Conservation (phyloP, 805 yeast species). For the Kuraishia piskuri region DNA sequence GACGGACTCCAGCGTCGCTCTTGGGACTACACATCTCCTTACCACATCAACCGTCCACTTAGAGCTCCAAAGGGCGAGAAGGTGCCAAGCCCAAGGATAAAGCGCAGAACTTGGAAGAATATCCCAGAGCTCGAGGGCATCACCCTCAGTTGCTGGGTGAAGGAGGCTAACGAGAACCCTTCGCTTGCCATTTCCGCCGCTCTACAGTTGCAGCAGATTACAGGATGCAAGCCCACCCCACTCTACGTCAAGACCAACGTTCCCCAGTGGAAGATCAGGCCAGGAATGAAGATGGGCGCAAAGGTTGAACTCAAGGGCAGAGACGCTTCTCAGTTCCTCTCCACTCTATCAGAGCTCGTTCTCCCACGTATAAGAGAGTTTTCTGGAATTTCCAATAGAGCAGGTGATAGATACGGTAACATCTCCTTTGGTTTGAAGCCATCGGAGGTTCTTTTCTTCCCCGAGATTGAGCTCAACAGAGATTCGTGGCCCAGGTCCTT, state of each 20-base stretch:
- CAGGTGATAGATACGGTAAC: conserved; percentile 85
- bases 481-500: conserved; percentile 84
- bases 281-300: conserved; percentile 89
- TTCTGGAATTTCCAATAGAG: conserved; percentile 60
- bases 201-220: conserved; percentile 82
- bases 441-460: conserved; percentile 75
- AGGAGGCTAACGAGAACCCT: conserved; percentile 59
- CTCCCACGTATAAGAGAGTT: conserved; percentile 89
- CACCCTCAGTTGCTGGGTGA: conserved; percentile 67
- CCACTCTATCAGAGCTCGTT: conserved; percentile 85
- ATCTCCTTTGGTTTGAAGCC: conserved; percentile 76
- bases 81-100: conserved; percentile 66
- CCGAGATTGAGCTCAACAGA: conserved; percentile 86
- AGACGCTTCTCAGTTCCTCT: conserved; percentile 76
- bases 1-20: conserved; percentile 67
- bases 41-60: conserved; percentile 74
- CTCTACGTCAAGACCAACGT: conserved; percentile 72
- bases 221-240: conserved; percentile 78
- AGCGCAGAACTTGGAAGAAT: conserved; percentile 57
- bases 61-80: conserved; percentile 70
- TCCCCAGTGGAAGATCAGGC: conserved; percentile 78
- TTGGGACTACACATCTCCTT: conserved; percentile 87
- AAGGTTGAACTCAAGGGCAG: conserved; percentile 69
- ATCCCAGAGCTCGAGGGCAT: conserved; percentile 68
- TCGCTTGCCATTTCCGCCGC: conserved; percentile 70